These are phyloP conservation scores for Centella asiatica DNA, from an alignment of 129 eudicot genomes.

Conservation along the genomic window DNA sequence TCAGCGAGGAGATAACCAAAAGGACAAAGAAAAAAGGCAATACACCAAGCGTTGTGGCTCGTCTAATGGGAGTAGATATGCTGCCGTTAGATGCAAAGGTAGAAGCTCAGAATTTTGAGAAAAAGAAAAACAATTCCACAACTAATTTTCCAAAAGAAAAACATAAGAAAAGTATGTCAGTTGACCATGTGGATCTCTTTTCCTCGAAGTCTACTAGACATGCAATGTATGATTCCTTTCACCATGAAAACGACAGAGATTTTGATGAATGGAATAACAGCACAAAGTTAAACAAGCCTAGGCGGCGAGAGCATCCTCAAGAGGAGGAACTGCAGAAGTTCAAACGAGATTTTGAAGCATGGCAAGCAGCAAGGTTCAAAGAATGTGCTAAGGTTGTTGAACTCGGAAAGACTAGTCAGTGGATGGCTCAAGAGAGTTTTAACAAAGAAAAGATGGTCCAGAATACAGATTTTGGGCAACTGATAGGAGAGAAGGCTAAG, in stretches of 20 bases:
- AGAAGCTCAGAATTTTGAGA: slow-evolving; percentile 19
- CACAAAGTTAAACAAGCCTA: slow-evolving; percentile 30
- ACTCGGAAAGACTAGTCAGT: slow-evolving; percentile 45
- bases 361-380: slow-evolving; percentile 78
- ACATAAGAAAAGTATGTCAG: slow-evolving; percentile 30
- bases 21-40: slow-evolving; percentile 41
- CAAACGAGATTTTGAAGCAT: slow-evolving; percentile 92
- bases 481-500: slow-evolving; percentile 17
- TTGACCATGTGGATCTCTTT: slow-evolving; percentile 17
- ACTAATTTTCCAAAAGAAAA: slow-evolving; percentile 28
- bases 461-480: slow-evolving; percentile 39
- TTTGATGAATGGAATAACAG: slow-evolving; percentile 32
- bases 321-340: slow-evolving; percentile 93
- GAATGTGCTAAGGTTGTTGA: slow-evolving; percentile 71
- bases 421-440: slow-evolving; percentile 75
- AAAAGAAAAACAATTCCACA: slow-evolving; percentile 17
- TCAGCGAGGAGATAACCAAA: slow-evolving; percentile 61
- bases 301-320: slow-evolving; percentile 89
- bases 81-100: slow-evolving; percentile 51
- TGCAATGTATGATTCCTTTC: slow-evolving; percentile 25
- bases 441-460: slow-evolving; percentile 62
- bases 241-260: slow-evolving; percentile 25
- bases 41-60: slow-evolving; percentile 81
- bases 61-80: slow-evolving; percentile 87
- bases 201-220: slow-evolving; percentile 33